These are phyloP conservation scores for Narthecium ossifragum DNA, from an alignment of 106 monocot genomes.

Conservation along the genomic window DNA sequence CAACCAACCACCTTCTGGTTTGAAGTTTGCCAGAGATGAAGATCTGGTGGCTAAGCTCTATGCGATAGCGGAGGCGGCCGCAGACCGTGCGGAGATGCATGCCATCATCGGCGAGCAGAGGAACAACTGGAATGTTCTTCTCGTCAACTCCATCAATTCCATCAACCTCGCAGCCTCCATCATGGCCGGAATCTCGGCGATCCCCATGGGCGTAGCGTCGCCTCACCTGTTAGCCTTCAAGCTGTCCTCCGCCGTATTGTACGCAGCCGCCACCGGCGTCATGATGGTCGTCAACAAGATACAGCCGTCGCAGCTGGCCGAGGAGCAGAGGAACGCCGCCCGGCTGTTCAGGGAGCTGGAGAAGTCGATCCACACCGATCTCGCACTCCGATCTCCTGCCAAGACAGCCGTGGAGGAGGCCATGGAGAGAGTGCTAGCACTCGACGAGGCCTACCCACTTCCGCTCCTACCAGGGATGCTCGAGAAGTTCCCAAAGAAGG, in stretches of 20 bases:
- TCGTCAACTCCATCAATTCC: conserved; percentile 52
- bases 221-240: conserved; percentile 24
- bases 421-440: conserved; percentile 54
- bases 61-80: conserved; percentile 59
- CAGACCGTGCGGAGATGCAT: conserved; percentile 79
- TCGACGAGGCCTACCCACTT: conserved; percentile 80
- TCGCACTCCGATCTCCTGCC: conserved; percentile 7
- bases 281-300: conserved; percentile 56
- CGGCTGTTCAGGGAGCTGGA: conserved; percentile 62
- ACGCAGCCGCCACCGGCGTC: conserved; percentile 27
- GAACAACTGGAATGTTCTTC: conserved; percentile 72
- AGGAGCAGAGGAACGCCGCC: conserved; percentile 80
- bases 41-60: conserved; percentile 21
- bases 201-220: neutral
- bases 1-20: neutral
- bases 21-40: neutral
- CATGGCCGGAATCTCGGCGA: conserved; percentile 38
- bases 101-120: conserved; percentile 63
- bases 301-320: conserved; percentile 90
- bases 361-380: conserved; percentile 30
- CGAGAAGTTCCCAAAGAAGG: conserved; percentile 69
- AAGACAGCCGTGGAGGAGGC: conserved; percentile 35
- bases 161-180: conserved; percentile 46
- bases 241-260: conserved; percentile 39
- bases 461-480: conserved; percentile 64